Base-by-base conservation (phyloP, 345 rosid genomes). In the Pistacia integerrima region DNA sequence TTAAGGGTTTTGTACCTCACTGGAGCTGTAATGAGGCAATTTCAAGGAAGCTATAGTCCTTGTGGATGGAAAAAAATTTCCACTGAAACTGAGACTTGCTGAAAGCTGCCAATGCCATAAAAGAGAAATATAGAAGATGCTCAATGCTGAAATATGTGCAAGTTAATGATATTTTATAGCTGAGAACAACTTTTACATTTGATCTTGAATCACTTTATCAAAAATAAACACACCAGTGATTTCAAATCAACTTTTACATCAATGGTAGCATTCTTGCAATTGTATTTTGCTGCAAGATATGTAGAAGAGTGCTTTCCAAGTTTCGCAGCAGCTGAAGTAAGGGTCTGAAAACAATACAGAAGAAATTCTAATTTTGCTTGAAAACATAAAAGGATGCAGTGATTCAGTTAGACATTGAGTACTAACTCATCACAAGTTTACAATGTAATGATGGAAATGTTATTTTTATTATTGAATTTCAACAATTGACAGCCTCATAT, bases 71-170 rank as follows among this genome's bases (percentile, higher is more conserved):
- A 1, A 46, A 7, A 75, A 22, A 13, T 28, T 20, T 10, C 20
- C 13, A 57, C 52, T 46, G 44, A 66, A 20, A 44, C 30, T 30
- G 44, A 67, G 38, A 5, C 25, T 16, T 22, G 65, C 61, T 57
- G 78, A 75, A 58, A 57, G 51, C 78, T n/a, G n/a, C n/a, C n/a
- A n/a, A n/a, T 75, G 52, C 25, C 61, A 25, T 51, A 13, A 33
- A 49, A 66, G 64, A 56, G 8, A 55, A 17, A 7, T 18, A 17
- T 8, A 18, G 65, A 16, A 52, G 18, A 54, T 36, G 63, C 30
- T 75, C 11, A 25, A 41, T 41, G 14, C 13, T 6, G 22, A 28
- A 33, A 55, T 35, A 52, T 17, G 18, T 52, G 57, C 57, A 52
- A 52, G 18, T 12, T 52, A 52, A 52, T 13, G 1, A 49, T 14